Conservation (phyloP, 208 protist genomes). For the Leishmania martiniquensis region DNA sequence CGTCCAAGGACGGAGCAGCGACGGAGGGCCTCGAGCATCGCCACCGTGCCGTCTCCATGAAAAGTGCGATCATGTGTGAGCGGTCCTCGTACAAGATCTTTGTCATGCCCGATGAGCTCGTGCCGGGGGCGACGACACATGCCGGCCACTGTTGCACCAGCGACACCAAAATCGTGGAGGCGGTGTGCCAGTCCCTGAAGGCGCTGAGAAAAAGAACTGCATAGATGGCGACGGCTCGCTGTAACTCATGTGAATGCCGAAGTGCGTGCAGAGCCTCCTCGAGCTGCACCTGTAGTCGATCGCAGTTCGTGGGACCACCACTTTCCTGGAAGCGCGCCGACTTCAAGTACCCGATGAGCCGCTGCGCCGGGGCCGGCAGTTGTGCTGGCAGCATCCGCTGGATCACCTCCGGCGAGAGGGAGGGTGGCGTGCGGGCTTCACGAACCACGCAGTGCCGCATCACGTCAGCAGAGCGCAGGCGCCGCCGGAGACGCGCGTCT, state of each 20-base stretch:
- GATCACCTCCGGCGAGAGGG: conserved; percentile 30
- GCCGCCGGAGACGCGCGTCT: conserved; percentile 1
- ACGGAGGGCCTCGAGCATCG: neutral
- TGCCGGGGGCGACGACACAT: neutral
- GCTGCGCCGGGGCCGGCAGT: neutral
- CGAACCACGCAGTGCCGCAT: conserved; percentile 44
- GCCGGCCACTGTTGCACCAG: conserved; percentile 12
- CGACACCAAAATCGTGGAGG: conserved; percentile 14
- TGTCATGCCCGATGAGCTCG: neutral
- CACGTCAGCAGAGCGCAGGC: conserved; percentile 13
- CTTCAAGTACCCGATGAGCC: conserved; percentile 1
- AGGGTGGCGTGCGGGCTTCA: conserved; percentile 36
- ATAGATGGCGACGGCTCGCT: conserved; percentile 18
- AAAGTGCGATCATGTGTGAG: conserved; percentile 15
- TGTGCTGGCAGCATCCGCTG: conserved; percentile 16
- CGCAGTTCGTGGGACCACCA: neutral
- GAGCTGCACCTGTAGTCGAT: neutral
- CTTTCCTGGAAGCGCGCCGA: conserved; percentile 1
- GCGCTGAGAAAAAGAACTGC: conserved; percentile 6
- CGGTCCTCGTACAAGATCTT: neutral
- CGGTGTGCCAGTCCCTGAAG: conserved; percentile 13
- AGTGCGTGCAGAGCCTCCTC: conserved; percentile 9
- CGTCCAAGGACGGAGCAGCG: conserved; percentile 11
- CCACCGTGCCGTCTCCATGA: conserved; percentile 14
- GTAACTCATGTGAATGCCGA: conserved; percentile 5